Evolutionary conservation across 306 rosid genomes (phyloP).

Genomic region (Spatholobus suberectus): DNA sequence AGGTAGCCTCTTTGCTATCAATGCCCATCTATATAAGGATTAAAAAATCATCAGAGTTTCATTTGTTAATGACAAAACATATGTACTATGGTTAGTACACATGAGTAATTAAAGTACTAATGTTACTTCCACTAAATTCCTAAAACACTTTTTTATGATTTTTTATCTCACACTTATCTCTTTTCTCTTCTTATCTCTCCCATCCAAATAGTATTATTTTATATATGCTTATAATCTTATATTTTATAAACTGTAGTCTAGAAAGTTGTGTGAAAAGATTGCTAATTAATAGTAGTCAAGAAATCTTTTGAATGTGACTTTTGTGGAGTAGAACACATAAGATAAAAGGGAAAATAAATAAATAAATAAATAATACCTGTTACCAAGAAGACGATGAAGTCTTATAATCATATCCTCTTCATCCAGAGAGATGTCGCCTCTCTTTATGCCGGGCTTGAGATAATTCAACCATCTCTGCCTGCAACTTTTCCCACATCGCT

Average conservation of each 20-base stretch:
- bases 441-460: conserved; percentile 50
- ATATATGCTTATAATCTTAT: not conserved
- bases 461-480: conserved; percentile 57
- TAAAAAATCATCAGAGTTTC: not conserved
- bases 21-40: conserved; percentile 62
- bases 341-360: not conserved
- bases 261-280: not conserved
- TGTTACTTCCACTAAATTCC: not conserved
- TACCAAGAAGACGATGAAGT: conserved; percentile 63
- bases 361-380: conserved; percentile 45
- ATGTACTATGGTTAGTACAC: not conserved
- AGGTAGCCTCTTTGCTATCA: conserved; percentile 83
- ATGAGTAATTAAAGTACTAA: not conserved
- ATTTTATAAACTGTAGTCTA: not conserved
- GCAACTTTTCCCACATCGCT: conserved; percentile 56
- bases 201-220: too few species aligned
- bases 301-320: not conserved
- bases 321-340: not conserved
- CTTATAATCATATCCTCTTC: conserved; percentile 60
- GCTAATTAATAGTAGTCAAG: not conserved
- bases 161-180: too few species aligned
- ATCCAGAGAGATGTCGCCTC: conserved; percentile 48
- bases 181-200: too few species aligned
- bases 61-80: not conserved
- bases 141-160: not conserved